Evolutionary conservation across 768 basidiomycete species (phyloP).

Genomic region (Termitomyces sp.): DNA sequence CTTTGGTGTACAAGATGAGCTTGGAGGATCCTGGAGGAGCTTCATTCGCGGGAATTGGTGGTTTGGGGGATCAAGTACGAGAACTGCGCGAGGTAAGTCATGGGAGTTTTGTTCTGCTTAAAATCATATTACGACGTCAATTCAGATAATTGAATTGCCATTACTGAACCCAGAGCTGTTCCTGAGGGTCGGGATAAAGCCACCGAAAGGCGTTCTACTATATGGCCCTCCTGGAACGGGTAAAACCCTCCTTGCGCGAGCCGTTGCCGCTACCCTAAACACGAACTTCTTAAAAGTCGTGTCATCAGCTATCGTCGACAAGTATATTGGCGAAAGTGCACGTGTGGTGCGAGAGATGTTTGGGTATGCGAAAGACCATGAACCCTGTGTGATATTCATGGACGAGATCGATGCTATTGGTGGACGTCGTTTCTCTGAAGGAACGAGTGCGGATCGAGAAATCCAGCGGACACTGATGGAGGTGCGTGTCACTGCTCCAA

Average conservation of each 20-base stretch:
- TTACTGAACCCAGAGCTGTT: conserved; percentile 93
- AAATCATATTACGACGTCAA: neutral
- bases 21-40: conserved; percentile 95
- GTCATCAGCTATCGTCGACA: conserved; percentile 95
- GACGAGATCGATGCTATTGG: conserved; percentile 98
- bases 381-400: conserved; percentile 99
- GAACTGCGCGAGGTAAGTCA: conserved; percentile 83
- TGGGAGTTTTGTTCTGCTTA: neutral
- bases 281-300: conserved; percentile 99
- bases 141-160: conserved; percentile 90
- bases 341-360: conserved; percentile 98
- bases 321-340: conserved; percentile 98
- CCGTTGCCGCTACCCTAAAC: conserved; percentile 90
- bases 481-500: conserved; percentile 22
- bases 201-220: conserved; percentile 92
- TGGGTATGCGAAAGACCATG: conserved; percentile 94
- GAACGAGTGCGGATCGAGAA: conserved; percentile 96
- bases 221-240: conserved; percentile 97
- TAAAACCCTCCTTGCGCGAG: conserved; percentile 91
- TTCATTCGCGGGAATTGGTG: conserved; percentile 95
- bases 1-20: conserved; percentile 99
- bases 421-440: conserved; percentile 82
- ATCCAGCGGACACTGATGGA: conserved; percentile 99
- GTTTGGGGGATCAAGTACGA: conserved; percentile 91
- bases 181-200: conserved; percentile 91